phyloP scores from a whole-genome alignment of 106 monocot genomes.

The Dendrobium nobile region DNA sequence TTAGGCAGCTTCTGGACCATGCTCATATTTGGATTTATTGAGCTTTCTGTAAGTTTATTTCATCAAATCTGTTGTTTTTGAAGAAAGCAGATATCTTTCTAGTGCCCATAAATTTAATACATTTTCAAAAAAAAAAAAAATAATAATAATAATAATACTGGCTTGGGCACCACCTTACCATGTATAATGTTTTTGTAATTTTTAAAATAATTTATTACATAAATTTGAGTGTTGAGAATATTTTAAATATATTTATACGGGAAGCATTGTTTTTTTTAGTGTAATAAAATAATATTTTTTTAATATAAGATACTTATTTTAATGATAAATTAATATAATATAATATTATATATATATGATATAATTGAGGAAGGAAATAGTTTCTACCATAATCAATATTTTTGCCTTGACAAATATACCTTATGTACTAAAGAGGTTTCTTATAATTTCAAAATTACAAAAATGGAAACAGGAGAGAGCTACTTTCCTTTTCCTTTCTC shows the following conservation, averaged over 20 bases:
- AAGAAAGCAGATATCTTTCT: too few relatives aligned
- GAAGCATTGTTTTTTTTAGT: neutral
- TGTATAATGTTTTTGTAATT: neutral
- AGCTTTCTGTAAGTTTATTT: conserved; percentile 63
- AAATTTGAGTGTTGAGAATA: too few relatives aligned
- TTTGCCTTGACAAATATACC: neutral
- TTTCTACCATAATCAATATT: neutral
- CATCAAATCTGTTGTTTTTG: neutral
- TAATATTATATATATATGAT: neutral
- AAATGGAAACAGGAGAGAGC: neutral
- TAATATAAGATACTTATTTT: neutral
- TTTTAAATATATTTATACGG: neutral
- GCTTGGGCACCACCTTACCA: neutral
- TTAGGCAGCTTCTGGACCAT: conserved; percentile 95
- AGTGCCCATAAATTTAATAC: neutral
- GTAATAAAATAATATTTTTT: neutral
- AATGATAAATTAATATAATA: neutral
- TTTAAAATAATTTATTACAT: too few relatives aligned
- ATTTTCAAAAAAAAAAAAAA: neutral
- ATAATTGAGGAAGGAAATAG: neutral
- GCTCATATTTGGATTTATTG: conserved; percentile 85
- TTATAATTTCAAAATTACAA: neutral
- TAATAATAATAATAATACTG: neutral
- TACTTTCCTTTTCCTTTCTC: neutral
- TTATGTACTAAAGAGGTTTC: neutral